These are phyloP conservation scores for Naematelia encephala DNA, from an alignment of 768 basidiomycete genomes.

Conservation along the genomic window DNA sequence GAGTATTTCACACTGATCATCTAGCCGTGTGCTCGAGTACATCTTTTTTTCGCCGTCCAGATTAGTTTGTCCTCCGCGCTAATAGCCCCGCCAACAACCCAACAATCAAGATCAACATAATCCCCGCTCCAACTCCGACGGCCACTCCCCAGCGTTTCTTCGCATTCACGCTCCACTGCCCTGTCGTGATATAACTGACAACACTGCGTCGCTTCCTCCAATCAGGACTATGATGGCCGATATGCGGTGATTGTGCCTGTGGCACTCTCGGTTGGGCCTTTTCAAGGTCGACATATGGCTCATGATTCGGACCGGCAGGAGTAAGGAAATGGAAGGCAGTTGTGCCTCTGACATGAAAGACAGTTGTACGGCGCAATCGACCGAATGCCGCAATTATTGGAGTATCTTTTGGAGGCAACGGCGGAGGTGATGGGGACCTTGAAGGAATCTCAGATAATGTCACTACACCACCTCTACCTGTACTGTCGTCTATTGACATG, in stretches of 20 bases:
- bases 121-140: not conserved
- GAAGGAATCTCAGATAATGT: not conserved
- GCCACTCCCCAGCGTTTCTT: conserved; percentile 5
- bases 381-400: not conserved
- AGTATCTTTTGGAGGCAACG: conserved; percentile 1
- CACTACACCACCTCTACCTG: conserved; percentile 6
- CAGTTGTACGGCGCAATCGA: not conserved
- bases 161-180: not conserved
- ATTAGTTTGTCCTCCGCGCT: not conserved
- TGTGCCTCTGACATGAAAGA: not conserved
- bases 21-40: too few relatives aligned
- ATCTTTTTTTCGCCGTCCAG: not conserved
- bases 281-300: not conserved
- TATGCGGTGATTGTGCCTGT: conserved; percentile 11
- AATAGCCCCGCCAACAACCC: conserved; percentile 11
- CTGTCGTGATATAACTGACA: conserved; percentile 12
- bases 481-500: not conserved
- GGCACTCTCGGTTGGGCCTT: not conserved
- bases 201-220: conserved; percentile 15
- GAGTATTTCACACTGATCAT: too few relatives aligned
- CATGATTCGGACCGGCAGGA: too few relatives aligned
- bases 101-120: conserved; percentile 6
- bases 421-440: not conserved
- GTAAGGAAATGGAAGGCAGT: not conserved
- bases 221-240: conserved; percentile 11